Base-by-base conservation (phyloP, 2,329 filamentous ascomycete genomes). In the Scedosporium minutisporum region DNA sequence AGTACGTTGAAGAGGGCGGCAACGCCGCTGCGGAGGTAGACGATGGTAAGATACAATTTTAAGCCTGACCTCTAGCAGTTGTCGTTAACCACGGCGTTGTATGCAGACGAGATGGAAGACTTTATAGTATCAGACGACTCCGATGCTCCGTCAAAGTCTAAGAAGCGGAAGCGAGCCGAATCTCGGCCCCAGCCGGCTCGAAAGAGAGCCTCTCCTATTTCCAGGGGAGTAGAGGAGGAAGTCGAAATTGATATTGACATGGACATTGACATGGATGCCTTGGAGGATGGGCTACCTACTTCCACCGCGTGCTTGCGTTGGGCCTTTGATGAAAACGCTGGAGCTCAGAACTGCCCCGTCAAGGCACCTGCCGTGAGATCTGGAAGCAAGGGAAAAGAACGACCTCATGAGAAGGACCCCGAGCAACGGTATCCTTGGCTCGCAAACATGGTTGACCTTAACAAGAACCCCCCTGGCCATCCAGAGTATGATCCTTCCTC, bases 401-500 rank as follows among this genome's bases (percentile, higher is more conserved):
- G 95, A 71, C 90, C 91, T 3, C 86, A 93, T 71, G 86, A 85
- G 33, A 89, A 84, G 44, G 92, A 96, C 57, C 92, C 93, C 1
- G 91, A 96, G 66, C 82, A 93, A 63, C 84, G 95, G 65, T 96
- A 99, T 70, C 76, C 90, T 12, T 99, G 95, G 95, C 82, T 99
- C 62, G 93, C 91, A 60, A 88, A 93, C 64, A 83, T 95, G 63
- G 79, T 83, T 67, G 95, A 99, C 73, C 91, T 91, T 58, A 92
- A 97, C 69, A 86, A 87, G 61, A 87, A 96, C 69, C 83, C 87
- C 0, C 84, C 85, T 0, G 87, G 84, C 9, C 86, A 97, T 72
- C 88, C 93, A 0, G 93, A 99, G 63, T 96, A 93, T 69, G 93
- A 99, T 69, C 91, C 91, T 7, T 84, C 91, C 21, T 96, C 92